phyloP scores from a whole-genome alignment of 2,329 filamentous ascomycete genomes.

The Ciborinia camelliae region DNA sequence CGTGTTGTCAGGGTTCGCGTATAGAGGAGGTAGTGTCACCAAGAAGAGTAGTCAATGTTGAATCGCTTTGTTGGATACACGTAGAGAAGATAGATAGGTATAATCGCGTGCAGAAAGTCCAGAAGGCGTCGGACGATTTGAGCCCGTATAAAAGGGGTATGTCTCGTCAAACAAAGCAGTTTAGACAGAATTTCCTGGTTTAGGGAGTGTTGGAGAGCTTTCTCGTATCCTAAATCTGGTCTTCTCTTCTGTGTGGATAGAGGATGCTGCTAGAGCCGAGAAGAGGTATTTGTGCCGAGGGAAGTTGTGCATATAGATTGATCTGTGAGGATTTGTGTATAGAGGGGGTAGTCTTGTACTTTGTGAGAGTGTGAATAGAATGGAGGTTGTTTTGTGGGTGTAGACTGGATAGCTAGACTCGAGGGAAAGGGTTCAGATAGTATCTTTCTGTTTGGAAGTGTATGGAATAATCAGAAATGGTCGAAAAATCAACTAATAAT shows the following conservation, averaged over 20 bases:
- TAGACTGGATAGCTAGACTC: not conserved
- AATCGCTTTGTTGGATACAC: not conserved
- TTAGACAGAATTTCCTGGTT: too few relatives aligned
- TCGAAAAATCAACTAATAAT: not conserved
- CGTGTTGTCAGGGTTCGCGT: not conserved
- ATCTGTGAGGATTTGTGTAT: not conserved
- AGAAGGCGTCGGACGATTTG: accelerated
- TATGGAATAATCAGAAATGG: not conserved
- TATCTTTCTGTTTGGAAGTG: not conserved
- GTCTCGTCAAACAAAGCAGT: not conserved
- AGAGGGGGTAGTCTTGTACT: not conserved
- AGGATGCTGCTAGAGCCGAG: not conserved
- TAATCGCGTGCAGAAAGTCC: too few relatives aligned
- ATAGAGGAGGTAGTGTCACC: not conserved
- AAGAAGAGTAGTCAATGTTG: not conserved
- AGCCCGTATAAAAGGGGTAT: not conserved
- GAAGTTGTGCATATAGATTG: not conserved
- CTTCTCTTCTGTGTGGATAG: not conserved
- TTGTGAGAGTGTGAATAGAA: too few relatives aligned
- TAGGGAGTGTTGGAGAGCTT: too few relatives aligned
- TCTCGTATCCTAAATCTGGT: too few relatives aligned
- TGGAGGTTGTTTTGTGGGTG: not conserved
- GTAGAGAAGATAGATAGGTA: not conserved
- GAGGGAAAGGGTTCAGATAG: not conserved
- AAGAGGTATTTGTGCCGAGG: not conserved